Evolutionary conservation across 2,329 filamentous ascomycete species (phyloP), one percentile per base, ranked within the genome.

Genomic region (Blumeria hordei): DNA sequence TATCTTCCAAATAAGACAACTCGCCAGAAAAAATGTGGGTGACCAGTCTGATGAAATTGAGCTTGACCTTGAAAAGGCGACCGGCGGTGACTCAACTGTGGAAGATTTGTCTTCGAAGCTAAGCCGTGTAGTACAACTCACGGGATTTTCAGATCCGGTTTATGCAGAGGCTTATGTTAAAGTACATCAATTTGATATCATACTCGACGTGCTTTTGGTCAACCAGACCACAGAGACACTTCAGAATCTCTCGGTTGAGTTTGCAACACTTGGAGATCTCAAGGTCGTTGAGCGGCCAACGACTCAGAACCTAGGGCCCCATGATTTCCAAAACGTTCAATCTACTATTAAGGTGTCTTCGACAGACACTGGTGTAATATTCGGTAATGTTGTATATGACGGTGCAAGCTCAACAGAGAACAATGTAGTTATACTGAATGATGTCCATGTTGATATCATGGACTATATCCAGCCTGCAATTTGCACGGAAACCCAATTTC

Each of bases 161-260:
- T 98, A 98, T 64, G 92, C 87, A n/a, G 92, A 98, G 70, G 92
- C 92, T 5, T 98, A 98, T 63, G 90, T 98, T 65, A 94, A 94
- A 67, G 90, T 98, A 9, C 88, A 96, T 67, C 92, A 98, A 68
- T 98, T 98, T 65, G 92, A 98, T 65, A 98, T 98, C 63, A 84
- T 98, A 14, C 76, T 98, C 32, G 92, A 98, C 64, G 92, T 98
- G 8, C 77, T 98, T 3, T 75, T 98, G 21, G 92, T 98, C 64
- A 98, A 98, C 69, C 92, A 98, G 69, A 96, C 92, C 0, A 86
- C 83, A 12, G 90, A 96, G 65, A 98, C 92, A 2, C 75, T 98
- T 28, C 92, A 96, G 68, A 98, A 98, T 64, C 75, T 98, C 35
- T 94, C 88, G 0, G 90, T 98, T 21, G 92, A 98, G 68, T 98